Percentiles rank a stretch among this genome's conserved stretches.
Evolutionary conservation across 1,284 basidiomycete species (phyloP).

Genomic region (Cryptococcus amylolentus): DNA sequence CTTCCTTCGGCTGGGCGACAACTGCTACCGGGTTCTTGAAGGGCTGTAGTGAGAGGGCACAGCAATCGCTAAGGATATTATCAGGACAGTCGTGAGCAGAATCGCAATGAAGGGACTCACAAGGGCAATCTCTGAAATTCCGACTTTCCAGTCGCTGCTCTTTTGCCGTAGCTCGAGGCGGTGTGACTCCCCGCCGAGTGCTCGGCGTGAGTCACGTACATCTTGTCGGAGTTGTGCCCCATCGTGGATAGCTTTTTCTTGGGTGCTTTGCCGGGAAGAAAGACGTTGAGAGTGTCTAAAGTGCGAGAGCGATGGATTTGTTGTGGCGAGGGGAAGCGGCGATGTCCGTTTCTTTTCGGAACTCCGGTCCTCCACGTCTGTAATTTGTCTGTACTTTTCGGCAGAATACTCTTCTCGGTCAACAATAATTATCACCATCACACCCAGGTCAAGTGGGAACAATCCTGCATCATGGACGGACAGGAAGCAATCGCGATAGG

Average conservation of each 20-base stretch:
- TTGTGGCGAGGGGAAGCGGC: neutral
- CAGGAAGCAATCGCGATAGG: conserved; percentile 43
- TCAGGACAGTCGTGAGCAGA: neutral
- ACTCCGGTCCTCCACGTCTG: neutral
- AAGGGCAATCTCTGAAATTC: conserved; percentile 48
- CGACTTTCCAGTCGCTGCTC: conserved; percentile 33
- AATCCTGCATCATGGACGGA: conserved; percentile 3
- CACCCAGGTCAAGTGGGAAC: neutral
- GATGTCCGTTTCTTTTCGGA: neutral
- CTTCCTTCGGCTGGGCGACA: conserved; percentile 42
- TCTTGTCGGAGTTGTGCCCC: conserved; percentile 50
- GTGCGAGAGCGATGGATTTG: neutral
- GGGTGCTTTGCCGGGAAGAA: neutral
- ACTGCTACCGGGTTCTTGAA: conserved; percentile 87
- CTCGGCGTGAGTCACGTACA: conserved; percentile 50
- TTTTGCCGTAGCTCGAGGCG: conserved; percentile 44
- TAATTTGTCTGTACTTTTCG: neutral
- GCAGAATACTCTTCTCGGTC: neutral
- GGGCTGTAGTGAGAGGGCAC: conserved; percentile 85
- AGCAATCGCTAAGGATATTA: conserved; percentile 61
- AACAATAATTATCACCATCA: neutral
- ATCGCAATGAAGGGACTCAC: conserved; percentile 28
- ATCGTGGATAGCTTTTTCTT: conserved; percentile 24
- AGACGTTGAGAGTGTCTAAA: neutral
- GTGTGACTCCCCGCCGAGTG: conserved; percentile 47